Evolutionary conservation across 1,284 basidiomycete species (phyloP).

Genomic region (Ustilago cynodontis): DNA sequence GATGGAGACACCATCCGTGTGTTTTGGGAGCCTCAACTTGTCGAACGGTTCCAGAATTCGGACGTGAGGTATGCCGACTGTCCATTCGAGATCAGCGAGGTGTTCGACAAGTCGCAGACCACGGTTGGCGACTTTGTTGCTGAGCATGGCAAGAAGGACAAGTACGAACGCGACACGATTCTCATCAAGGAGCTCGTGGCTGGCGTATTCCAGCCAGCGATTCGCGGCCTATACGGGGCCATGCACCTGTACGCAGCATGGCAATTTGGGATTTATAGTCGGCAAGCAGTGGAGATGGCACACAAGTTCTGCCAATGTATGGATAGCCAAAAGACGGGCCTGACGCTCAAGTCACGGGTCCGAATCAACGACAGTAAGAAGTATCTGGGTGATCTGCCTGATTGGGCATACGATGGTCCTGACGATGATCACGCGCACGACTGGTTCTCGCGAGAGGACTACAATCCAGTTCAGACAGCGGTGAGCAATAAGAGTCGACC

Average conservation of each 20-base stretch:
- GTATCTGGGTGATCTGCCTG: conserved; percentile 31
- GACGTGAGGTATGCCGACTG: conserved; percentile 49
- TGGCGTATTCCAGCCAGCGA: conserved; percentile 18
- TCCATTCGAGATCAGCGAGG: conserved; percentile 55
- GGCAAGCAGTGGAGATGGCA: conserved; percentile 36
- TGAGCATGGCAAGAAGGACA: conserved; percentile 29
- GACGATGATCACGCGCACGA: conserved; percentile 19
- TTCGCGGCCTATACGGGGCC: conserved; percentile 33
- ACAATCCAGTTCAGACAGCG: neutral
- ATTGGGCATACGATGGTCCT: conserved; percentile 25
- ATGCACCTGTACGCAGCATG: conserved; percentile 46
- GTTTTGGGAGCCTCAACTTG: conserved; percentile 53
- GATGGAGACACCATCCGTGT: conserved; percentile 63
- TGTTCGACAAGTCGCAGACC: conserved; percentile 43
- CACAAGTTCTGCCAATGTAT: conserved; percentile 51
- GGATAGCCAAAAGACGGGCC: conserved; percentile 43
- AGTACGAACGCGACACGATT: conserved; percentile 23
- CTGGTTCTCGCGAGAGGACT: conserved; percentile 27
- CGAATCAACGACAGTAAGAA: conserved; percentile 32
- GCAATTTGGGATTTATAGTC: conserved; percentile 32
- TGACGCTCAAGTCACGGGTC: conserved; percentile 29
- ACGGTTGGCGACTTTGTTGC: conserved; percentile 35
- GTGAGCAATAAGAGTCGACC: conserved; percentile 21
- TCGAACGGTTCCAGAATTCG: conserved; percentile 43
- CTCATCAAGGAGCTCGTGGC: conserved; percentile 31